Evolutionary conservation across 768 basidiomycete species (phyloP).

Genomic region (Astraeus odoratus): DNA sequence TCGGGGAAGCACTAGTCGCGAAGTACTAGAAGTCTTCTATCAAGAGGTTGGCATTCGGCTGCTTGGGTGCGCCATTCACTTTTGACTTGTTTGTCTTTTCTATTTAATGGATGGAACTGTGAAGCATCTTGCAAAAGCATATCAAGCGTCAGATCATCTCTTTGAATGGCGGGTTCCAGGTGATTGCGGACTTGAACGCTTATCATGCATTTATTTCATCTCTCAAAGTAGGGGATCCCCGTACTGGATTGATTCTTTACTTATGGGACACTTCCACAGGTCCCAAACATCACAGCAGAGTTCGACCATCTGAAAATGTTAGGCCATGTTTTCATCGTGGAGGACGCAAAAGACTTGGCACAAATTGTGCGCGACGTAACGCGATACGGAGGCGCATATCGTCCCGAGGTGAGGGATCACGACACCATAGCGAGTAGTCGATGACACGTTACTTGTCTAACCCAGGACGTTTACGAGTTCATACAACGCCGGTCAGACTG

Average conservation of each 20-base stretch:
- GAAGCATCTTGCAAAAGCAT: conserved; percentile 90
- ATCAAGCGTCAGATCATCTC: conserved; percentile 98
- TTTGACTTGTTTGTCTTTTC: conserved; percentile 4
- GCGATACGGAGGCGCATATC: conserved; percentile 89
- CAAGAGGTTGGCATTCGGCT: conserved; percentile 93
- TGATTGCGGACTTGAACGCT: conserved; percentile 93
- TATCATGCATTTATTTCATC: conserved; percentile 87
- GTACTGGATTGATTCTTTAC: neutral
- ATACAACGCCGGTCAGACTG: conserved; percentile 92
- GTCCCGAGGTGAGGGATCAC: conserved; percentile 66
- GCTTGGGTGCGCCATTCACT: conserved; percentile 59
- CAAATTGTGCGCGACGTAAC: conserved; percentile 95
- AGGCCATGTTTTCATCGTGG: conserved; percentile 92
- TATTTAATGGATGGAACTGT: neutral
- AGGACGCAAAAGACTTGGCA: conserved; percentile 93
- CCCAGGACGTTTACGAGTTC: conserved; percentile 89
- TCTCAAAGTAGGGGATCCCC: conserved; percentile 51
- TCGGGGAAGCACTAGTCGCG: conserved; percentile 90
- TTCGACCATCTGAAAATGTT: conserved; percentile 96
- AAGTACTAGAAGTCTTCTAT: conserved; percentile 96
- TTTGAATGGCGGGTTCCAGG: conserved; percentile 86
- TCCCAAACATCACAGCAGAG: conserved; percentile 76
- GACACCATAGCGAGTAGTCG: no score
- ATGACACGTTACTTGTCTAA: neutral
- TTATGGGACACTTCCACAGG: conserved; percentile 28